These are phyloP conservation scores for Ettlia oleoabundans DNA, from an alignment of 139 green algal genomes.

Conservation along the genomic window DNA sequence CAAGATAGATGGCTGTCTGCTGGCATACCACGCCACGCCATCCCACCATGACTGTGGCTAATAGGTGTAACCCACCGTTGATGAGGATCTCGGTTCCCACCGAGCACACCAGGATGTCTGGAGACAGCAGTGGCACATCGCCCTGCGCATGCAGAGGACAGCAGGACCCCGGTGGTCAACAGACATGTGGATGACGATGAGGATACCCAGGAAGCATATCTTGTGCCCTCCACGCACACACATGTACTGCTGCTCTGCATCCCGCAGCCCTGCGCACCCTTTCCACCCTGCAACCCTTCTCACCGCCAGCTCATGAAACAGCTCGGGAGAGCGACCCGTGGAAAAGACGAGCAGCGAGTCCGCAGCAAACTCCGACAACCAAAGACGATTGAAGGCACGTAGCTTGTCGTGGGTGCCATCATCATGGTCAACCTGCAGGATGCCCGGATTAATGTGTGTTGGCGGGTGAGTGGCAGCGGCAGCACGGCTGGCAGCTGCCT, in stretches of 20 bases:
- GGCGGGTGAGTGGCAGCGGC: neutral
- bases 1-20: too few relatives aligned
- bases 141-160: constrained; percentile 46
- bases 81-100: constrained; percentile 93
- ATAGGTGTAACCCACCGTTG: constrained; percentile 18
- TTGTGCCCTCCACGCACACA: neutral
- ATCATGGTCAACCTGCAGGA: constrained; percentile 82
- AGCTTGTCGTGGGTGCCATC: constrained; percentile 72
- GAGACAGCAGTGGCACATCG: constrained; percentile 79
- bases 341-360: constrained; percentile 93
- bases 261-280: too few relatives aligned
- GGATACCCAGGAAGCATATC: neutral
- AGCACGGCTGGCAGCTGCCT: neutral
- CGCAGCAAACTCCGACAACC: constrained; percentile 66
- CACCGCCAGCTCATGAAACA: constrained; percentile 81
- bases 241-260: neutral
- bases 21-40: too few relatives aligned
- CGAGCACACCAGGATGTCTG: constrained; percentile 89
- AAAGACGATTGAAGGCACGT: constrained; percentile 79
- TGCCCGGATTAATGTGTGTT: neutral
- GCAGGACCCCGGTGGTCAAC: too few relatives aligned
- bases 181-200: too few relatives aligned
- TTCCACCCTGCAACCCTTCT: neutral
- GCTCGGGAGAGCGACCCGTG: constrained; percentile 83
- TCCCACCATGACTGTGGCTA: too few relatives aligned